A percentile compares a stretch with the other conserved stretches of the same genome.
Conservation (phyloP, 352 stramenopile species). For the Phytophthora ohioensis region DNA sequence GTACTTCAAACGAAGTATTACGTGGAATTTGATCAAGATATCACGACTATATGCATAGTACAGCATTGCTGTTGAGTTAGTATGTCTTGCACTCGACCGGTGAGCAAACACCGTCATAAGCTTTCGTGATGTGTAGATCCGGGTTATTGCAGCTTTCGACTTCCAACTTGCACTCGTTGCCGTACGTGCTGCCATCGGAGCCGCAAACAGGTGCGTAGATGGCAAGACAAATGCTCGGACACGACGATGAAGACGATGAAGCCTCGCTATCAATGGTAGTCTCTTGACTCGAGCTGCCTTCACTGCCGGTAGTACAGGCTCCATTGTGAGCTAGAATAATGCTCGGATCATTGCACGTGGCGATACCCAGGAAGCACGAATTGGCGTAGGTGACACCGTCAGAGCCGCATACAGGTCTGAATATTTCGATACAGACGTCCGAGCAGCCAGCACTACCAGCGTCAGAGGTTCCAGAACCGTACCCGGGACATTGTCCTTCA, state of each 20-base stretch:
- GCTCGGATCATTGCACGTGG: slow-evolving; percentile 35
- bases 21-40: slow-evolving; percentile 8
- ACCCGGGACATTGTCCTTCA: slow-evolving; percentile 32
- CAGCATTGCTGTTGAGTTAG: background rate
- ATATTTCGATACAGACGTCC: slow-evolving; percentile 18
- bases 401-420: slow-evolving; percentile 12
- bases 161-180: slow-evolving; percentile 40
- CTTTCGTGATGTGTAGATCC: slow-evolving; percentile 25
- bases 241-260: slow-evolving; percentile 13
- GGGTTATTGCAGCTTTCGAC: slow-evolving; percentile 37
- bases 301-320: slow-evolving; percentile 32
- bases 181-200: slow-evolving; percentile 46
- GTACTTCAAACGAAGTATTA: background rate
- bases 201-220: slow-evolving; percentile 44
- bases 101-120: slow-evolving; percentile 15
- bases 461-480: slow-evolving; percentile 6
- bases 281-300: slow-evolving; percentile 27
- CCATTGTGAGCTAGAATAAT: slow-evolving; percentile 43
- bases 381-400: slow-evolving; percentile 20
- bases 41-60: slow-evolving; percentile 9
- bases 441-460: slow-evolving; percentile 1
- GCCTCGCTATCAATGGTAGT: background rate
- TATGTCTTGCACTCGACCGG: slow-evolving; percentile 16
- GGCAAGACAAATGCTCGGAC: slow-evolving; percentile 33
- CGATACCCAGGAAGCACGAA: slow-evolving; percentile 31